Evolutionary conservation across 495 filamentous ascomycete genomes (phyloP).

Genomic region (Xylaria curta): DNA sequence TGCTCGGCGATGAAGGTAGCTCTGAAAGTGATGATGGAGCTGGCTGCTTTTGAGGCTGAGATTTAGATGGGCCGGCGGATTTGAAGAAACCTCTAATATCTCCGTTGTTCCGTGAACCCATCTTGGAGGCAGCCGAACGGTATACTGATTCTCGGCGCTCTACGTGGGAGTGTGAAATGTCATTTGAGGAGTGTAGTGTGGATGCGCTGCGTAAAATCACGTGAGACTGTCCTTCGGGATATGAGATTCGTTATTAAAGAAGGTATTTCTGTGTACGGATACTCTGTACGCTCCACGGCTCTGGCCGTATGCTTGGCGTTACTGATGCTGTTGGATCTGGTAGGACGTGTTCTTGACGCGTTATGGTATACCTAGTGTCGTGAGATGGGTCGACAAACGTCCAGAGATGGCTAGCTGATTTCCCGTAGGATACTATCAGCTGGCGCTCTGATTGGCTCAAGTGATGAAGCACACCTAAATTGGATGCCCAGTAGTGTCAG

Average conservation of each 20-base stretch:
- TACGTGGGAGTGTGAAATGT: neutral
- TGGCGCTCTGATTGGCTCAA: neutral
- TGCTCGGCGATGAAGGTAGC: conserved; percentile 36
- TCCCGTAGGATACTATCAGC: neutral
- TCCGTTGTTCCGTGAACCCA: conserved; percentile 29
- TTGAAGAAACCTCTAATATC: conserved; percentile 47
- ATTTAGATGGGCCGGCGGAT: conserved; percentile 26
- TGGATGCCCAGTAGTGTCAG: neutral
- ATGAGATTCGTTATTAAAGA: neutral
- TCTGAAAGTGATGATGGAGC: conserved; percentile 15
- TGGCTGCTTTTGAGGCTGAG: conserved; percentile 26
- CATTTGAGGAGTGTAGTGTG: neutral
- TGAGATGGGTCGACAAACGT: neutral
- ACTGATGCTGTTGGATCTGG: neutral
- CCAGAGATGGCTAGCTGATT: neutral
- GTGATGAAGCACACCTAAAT: neutral
- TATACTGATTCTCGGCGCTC: neutral
- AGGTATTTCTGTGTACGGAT: neutral
- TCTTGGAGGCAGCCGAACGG: neutral
- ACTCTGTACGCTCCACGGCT: neutral
- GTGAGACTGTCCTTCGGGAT: neutral
- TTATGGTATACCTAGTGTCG: neutral
- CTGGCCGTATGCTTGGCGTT: conserved; percentile 15
- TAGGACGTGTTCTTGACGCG: conserved; percentile 15
- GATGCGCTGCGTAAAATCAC: neutral